Base-by-base conservation (phyloP, 192 early-diverging fungal genomes). In the Rhizophagus sp. region DNA sequence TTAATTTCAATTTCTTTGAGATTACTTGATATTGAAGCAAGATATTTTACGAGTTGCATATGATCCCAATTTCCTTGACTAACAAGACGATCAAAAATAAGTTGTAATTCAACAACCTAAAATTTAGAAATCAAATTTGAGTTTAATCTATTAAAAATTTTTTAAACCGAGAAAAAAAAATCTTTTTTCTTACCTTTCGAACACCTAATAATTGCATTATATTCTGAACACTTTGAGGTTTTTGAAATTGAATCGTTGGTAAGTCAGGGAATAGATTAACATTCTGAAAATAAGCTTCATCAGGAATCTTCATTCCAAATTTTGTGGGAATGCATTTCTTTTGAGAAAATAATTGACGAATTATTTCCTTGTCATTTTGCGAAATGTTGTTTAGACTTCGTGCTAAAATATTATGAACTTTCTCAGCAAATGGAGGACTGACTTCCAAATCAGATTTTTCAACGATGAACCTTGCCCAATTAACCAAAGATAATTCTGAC, bases 251-350 rank as follows among this genome's bases (percentile, higher is more conserved):
- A 27, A 96, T 87, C 2, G 92, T 88, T 3, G 96, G 95, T 30
- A 97, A 83, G 82, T 97, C 95, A 22, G 89, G 90, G 85, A 97
- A 97, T 2, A 97, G 79, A 3, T 91, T 94, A 1, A 96, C 96
- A 17, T 84, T 91, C n/a, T 82, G 84, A 83, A 97, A 96, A 79
- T 97, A 97, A 0, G 92, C 84, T 17, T 96, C 93, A 9, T 66
- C 76, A 1, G 95, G 94, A 0, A 86, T 4, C 44, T 90, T 87
- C 79, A 96, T 84, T 6, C 96, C 95, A 17, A 82, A 81, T 69
- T 88, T 87, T 12, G 96, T 96, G 0, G 90, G 90, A 25, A 96
- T 89, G 79, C 94, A 95, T 36, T 73, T 85, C 78, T 88, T 88
- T 24, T 80, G 70, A 9, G 74, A 24, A 3, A 91, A 61, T 34